Percentiles rank a stretch among this genome's conserved stretches.
Conservation (phyloP, 2,329 filamentous ascomycete genomes). For the Macrophomina phaseolina region DNA sequence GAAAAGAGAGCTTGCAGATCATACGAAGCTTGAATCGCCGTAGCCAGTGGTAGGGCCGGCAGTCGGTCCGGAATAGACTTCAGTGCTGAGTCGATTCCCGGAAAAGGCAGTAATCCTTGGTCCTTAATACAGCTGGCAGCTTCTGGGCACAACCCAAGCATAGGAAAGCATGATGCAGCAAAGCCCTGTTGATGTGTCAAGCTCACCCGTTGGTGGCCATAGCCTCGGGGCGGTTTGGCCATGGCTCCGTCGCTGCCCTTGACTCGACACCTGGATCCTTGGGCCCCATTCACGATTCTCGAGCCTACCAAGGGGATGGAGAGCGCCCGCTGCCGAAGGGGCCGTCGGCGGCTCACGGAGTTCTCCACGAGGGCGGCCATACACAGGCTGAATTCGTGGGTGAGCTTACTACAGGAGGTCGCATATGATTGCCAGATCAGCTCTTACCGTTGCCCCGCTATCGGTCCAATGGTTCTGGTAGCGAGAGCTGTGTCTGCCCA, state of each 20-base stretch:
- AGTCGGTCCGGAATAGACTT: conserved; percentile 22
- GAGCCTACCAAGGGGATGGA: conserved; percentile 2
- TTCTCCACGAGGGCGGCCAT: not conserved
- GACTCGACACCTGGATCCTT: conserved; percentile 11
- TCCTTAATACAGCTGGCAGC: conserved; percentile 25
- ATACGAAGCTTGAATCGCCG: conserved; percentile 25
- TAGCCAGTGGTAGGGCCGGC: conserved; percentile 21
- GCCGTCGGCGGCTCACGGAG: not conserved
- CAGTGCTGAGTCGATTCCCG: conserved; percentile 19
- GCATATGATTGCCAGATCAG: conserved; percentile 6
- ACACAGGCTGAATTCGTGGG: conserved; percentile 3
- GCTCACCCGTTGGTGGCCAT: not conserved
- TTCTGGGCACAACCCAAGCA: conserved; percentile 4
- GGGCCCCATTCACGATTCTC: not conserved
- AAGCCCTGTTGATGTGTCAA: conserved; percentile 17
- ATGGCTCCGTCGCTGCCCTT: not conserved
- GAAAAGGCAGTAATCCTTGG: conserved; percentile 18
- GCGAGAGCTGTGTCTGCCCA: not conserved
- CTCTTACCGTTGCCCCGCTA: conserved; percentile 18
- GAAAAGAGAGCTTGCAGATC: conserved; percentile 21
- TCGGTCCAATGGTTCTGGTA: conserved; percentile 2
- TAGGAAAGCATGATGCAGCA: not conserved
- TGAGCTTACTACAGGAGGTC: conserved; percentile 1
- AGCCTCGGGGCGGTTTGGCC: conserved; percentile 2
- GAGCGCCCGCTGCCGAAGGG: not conserved